These are phyloP conservation scores for Sicyos baderoa DNA, from an alignment of 306 rosid species.

Conservation along the genomic window DNA sequence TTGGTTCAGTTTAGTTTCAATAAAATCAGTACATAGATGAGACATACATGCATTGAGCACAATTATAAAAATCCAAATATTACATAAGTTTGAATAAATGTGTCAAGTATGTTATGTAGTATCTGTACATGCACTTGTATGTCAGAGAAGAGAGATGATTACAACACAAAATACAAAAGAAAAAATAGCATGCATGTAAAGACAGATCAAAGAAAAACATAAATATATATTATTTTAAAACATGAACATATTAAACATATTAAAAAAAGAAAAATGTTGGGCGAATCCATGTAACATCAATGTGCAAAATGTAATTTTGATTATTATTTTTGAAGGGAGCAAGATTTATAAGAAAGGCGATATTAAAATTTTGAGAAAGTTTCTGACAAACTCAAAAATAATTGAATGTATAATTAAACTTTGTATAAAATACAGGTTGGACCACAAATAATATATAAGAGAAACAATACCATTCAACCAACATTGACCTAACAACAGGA, in stretches of 20 bases:
- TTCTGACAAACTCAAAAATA: not conserved
- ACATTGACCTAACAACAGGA: conserved; percentile 3
- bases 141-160: not conserved
- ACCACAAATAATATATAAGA: not conserved
- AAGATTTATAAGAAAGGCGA: not conserved
- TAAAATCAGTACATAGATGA: not conserved
- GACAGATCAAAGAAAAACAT: not conserved
- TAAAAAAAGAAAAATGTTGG: not conserved
- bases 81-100: not conserved
- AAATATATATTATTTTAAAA: not conserved
- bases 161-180: not conserved
- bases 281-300: not conserved
- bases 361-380: not conserved
- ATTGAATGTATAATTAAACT: not conserved
- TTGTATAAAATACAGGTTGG: not conserved
- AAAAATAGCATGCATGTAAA: not conserved
- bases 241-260: not conserved
- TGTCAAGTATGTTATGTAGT: not conserved
- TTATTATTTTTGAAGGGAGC: not conserved
- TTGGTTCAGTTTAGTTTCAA: not conserved
- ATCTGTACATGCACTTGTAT: not conserved
- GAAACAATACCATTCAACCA: not conserved
- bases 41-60: not conserved
- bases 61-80: not conserved
- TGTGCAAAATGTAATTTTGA: not conserved